These are phyloP conservation scores for Epithemia pelagica DNA, from an alignment of 108 stramenopile species.

Conservation along the genomic window DNA sequence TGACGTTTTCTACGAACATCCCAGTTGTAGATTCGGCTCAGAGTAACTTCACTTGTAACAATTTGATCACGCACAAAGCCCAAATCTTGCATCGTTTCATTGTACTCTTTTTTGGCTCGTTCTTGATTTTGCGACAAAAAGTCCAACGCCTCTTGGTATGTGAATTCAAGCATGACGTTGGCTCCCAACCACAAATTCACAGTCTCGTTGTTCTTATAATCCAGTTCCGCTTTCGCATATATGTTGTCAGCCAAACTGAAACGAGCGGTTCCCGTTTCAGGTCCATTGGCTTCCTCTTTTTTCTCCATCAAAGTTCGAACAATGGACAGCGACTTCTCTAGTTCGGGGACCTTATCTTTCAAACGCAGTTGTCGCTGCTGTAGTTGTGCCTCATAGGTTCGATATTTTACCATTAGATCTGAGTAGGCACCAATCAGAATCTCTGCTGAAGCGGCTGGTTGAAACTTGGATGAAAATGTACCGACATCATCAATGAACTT, in stretches of 20 bases:
- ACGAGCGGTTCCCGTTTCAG: conserved; percentile 45
- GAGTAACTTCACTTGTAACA: conserved; percentile 96
- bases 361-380: conserved; percentile 33
- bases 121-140: conserved; percentile 58
- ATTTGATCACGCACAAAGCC: conserved; percentile 92
- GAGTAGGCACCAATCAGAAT: conserved; percentile 84
- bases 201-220: conserved; percentile 57
- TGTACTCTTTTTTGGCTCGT: conserved; percentile 51
- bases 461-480: conserved; percentile 60
- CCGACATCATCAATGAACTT: conserved; percentile 88
- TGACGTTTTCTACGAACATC: conserved; percentile 81
- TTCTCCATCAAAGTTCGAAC: conserved; percentile 61
- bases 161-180: conserved; percentile 98
- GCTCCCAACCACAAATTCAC: conserved; percentile 99
- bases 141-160: conserved; percentile 91
- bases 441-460: conserved; percentile 68
- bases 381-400: conserved; percentile 66
- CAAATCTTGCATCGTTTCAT: conserved; percentile 83
- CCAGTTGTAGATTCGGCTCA: conserved; percentile 96
- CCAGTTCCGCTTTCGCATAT: conserved; percentile 92
- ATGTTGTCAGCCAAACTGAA: conserved; percentile 94
- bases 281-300: conserved; percentile 32
- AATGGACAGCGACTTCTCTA: conserved; percentile 76
- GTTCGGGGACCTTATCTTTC: conserved; percentile 72
- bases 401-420: conserved; percentile 82